Base-by-base conservation (phyloP, 257 asterid genomes). In the Jaltomata sinuosa region DNA sequence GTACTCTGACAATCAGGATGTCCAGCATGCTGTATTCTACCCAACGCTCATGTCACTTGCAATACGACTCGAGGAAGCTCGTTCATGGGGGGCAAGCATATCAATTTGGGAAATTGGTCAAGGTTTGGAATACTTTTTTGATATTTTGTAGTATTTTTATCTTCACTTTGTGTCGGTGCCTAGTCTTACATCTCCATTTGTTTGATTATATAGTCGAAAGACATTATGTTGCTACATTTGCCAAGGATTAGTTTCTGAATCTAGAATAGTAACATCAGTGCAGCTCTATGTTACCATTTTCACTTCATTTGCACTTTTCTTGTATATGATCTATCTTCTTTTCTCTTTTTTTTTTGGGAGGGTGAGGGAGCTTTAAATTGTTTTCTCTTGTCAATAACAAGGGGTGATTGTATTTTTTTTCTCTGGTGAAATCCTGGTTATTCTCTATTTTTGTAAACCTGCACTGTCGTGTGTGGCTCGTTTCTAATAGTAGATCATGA, bases 51-150 rank as follows among this genome's bases (percentile, higher is more conserved):
- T 87, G 94, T 96, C 99, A 11, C 91, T 94, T 12, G 88, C 94
- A 14, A 45, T 80, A 76, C 92, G 99, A 55, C 94, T 95, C 14
- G 89, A 93, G 88, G 97, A 90, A 87, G 98, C 99, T 81, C 90
- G 84, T 76, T 90, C 92, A 6, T 92, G 97, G 98, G 90, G 91
- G 11, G 98, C 97, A 14, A 97, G 97, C 71, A 89, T 96, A 88
- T 91, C 99, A 74, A 91, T 96, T 72, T 96, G 99, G 99, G 99
- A 96, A 90, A 93, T 94, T 6, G 99, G 98, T 45, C 98, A 96
- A 93, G 98, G 98, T 68, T 88, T 94, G 84, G 97, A 94, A 67
- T 94, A 90, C 68, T 94, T 93, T 90, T 91, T 92, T 80, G 96
- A 94, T 87, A 78, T 96, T 68, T 81, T 94, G 85, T 96, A 90